phyloP scores from a whole-genome alignment of 2,329 filamentous ascomycete species.

The Cercospora sp. region DNA sequence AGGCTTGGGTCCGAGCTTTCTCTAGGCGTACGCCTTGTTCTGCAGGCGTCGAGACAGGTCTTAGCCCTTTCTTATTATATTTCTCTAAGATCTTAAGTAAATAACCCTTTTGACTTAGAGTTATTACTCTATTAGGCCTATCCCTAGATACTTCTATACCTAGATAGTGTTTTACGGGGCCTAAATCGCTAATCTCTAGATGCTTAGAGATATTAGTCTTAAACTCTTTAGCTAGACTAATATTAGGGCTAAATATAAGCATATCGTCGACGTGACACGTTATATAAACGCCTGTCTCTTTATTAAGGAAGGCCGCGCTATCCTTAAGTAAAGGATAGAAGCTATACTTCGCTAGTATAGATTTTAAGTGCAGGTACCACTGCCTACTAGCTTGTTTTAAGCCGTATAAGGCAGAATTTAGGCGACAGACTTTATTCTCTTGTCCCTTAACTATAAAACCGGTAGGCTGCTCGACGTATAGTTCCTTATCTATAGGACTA shows the following conservation, averaged over 20 bases:
- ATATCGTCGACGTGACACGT: conserved; percentile 12
- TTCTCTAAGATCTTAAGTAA: too few relatives aligned
- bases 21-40: too few relatives aligned
- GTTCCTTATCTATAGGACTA: conserved; percentile 16
- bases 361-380: conserved; percentile 12
- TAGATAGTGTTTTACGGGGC: too few relatives aligned
- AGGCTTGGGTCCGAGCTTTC: too few relatives aligned
- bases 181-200: too few relatives aligned
- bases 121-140: too few relatives aligned
- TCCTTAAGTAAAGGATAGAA: conserved; percentile 13
- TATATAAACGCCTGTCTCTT: conserved; percentile 9
- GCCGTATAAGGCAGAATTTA: conserved; percentile 15
- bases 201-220: too few relatives aligned
- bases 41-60: too few relatives aligned
- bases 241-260: conserved; percentile 16
- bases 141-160: too few relatives aligned
- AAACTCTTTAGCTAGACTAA: background rate
- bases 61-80: too few relatives aligned
- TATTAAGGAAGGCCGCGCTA: conserved; percentile 5
- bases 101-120: too few relatives aligned
- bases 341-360: conserved; percentile 6
- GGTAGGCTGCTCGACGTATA: conserved; percentile 12
- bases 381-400: conserved; percentile 14
- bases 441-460: conserved; percentile 6
- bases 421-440: conserved; percentile 3